These are phyloP conservation scores for Aspergillus cejpii DNA, from an alignment of 2,329 filamentous ascomycete genomes.

Conservation along the genomic window DNA sequence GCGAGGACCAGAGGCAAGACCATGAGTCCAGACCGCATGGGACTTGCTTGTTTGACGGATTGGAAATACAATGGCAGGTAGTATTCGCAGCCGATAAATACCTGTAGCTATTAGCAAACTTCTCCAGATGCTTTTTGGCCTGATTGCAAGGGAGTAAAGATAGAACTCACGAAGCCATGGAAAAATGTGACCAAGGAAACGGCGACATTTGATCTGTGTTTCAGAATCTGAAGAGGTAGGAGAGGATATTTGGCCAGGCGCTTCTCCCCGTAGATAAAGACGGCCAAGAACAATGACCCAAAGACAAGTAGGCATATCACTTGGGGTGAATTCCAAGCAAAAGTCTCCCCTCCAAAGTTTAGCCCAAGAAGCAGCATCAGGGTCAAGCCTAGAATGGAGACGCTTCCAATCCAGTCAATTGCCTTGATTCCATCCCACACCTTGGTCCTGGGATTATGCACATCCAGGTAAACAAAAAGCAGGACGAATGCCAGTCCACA, in stretches of 20 bases:
- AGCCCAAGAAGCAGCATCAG: conserved; percentile 49
- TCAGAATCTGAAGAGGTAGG: conserved; percentile 58
- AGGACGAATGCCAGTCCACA: conserved; percentile 45
- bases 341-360: conserved; percentile 48
- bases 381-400: conserved; percentile 45
- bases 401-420: conserved; percentile 49
- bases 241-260: conserved; percentile 58
- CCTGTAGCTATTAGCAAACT: conserved; percentile 39
- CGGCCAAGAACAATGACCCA: conserved; percentile 40
- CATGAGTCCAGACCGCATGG: conserved; percentile 51
- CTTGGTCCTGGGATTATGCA: conserved; percentile 50
- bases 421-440: conserved; percentile 44
- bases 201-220: conserved; percentile 49
- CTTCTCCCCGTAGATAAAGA: conserved; percentile 57
- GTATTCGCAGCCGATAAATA: conserved; percentile 60
- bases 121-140: neutral
- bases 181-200: conserved; percentile 44
- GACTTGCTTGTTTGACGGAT: conserved; percentile 54
- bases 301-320: conserved; percentile 51
- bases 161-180: conserved; percentile 27
- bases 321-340: conserved; percentile 48
- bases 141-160: too few species aligned
- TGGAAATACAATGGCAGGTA: conserved; percentile 72
- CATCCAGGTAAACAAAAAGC: conserved; percentile 46
- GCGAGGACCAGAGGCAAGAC: conserved; percentile 53